These are phyloP conservation scores for Aspergillus sclerotiicarbonarius DNA, from an alignment of 495 filamentous ascomycete species.

Conservation along the genomic window DNA sequence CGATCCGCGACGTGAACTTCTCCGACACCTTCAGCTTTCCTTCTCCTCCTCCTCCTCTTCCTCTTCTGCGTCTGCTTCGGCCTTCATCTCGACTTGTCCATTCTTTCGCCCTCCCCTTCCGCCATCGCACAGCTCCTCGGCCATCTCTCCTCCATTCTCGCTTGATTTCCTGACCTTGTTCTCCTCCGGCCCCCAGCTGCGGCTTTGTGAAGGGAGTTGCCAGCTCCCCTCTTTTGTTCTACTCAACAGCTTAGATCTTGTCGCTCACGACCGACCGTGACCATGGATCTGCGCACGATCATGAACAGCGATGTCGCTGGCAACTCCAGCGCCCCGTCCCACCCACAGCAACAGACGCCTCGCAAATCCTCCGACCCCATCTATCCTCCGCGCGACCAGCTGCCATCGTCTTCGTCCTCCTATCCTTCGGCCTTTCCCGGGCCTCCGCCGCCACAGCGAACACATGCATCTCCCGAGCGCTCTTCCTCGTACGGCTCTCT, in stretches of 20 bases:
- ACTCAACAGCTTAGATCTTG: background rate
- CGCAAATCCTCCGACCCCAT: slow-evolving; percentile 28
- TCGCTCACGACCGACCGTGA: slow-evolving; percentile 13
- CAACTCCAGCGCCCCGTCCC: slow-evolving; percentile 29
- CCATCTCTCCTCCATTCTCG: background rate
- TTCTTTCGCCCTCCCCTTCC: background rate
- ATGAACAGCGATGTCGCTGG: slow-evolving; percentile 49
- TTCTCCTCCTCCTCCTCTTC: slow-evolving; percentile 8
- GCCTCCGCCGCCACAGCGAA: slow-evolving; percentile 44
- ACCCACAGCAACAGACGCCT: slow-evolving; percentile 18
- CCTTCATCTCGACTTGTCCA: slow-evolving; percentile 1
- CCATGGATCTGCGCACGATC: slow-evolving; percentile 56
- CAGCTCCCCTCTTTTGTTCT: slow-evolving; percentile 1
- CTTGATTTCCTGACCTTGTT: background rate
- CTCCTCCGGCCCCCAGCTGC: background rate
- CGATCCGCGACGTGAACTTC: background rate
- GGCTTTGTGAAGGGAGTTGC: slow-evolving; percentile 11
- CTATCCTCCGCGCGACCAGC: slow-evolving; percentile 30
- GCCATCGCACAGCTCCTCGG: slow-evolving; percentile 6
- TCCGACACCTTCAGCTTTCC: slow-evolving; percentile 1
- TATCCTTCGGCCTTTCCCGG: slow-evolving; percentile 31
- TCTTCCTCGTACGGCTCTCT: slow-evolving; percentile 41
- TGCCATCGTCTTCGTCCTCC: slow-evolving; percentile 21
- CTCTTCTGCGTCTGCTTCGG: background rate
- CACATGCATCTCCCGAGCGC: slow-evolving; percentile 40